These are phyloP conservation scores for Tetraselmis chui DNA, from an alignment of 139 green algal species.

Conservation along the genomic window DNA sequence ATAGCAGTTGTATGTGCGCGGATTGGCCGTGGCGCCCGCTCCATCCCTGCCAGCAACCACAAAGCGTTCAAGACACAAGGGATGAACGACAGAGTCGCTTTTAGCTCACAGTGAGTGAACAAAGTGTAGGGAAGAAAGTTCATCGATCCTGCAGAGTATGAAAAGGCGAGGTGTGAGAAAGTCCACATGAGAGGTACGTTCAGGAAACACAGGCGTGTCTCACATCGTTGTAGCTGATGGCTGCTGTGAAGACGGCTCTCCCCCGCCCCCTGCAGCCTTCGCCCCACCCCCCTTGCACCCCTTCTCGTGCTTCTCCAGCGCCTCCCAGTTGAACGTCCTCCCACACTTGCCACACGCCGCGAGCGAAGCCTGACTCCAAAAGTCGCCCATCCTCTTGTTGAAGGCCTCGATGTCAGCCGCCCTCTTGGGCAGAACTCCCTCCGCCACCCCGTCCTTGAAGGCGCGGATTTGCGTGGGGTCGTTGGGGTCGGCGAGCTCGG, in stretches of 20 bases:
- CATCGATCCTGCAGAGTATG: too few species aligned
- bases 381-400: not conserved
- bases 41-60: not conserved
- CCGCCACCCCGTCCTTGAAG: not conserved
- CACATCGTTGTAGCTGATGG: too few species aligned
- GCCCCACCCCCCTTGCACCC: not conserved
- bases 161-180: too few species aligned
- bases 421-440: not conserved
- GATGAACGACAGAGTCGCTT: too few species aligned
- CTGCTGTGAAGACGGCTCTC: too few species aligned
- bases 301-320: constrained; percentile 6
- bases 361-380: not conserved
- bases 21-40: not conserved
- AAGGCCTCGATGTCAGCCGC: constrained; percentile 1
- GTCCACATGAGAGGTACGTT: too few species aligned
- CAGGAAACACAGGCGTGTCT: too few species aligned
- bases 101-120: too few species aligned
- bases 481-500: not conserved
- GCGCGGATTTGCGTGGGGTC: not conserved
- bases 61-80: too few species aligned
- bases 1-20: constrained; percentile 1
- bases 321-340: constrained; percentile 6
- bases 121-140: too few species aligned
- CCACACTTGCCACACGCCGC: not conserved
- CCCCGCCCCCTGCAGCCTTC: too few species aligned